These are phyloP conservation scores for Phytophthora colocasiae DNA, from an alignment of 352 stramenopile genomes.

Conservation along the genomic window DNA sequence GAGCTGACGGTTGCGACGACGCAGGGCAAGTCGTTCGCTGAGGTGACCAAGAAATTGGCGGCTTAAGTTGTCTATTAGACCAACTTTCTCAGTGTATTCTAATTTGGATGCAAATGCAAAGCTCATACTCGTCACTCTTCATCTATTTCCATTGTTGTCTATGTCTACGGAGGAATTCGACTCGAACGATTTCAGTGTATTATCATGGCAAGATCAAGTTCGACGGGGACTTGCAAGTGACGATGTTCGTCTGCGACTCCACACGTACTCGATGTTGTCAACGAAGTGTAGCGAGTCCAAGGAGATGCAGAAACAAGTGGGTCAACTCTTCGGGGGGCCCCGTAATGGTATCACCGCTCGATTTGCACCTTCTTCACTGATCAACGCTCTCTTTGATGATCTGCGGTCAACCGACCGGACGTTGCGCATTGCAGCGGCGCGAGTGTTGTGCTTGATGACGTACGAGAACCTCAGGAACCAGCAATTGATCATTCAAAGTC, in stretches of 20 bases:
- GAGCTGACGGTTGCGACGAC: slow-evolving; percentile 77
- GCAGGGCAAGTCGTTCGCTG: slow-evolving; percentile 87
- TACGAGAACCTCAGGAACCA: slow-evolving; percentile 58
- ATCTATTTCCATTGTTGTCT: slow-evolving; percentile 24
- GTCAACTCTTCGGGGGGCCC: slow-evolving; percentile 45
- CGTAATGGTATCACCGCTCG: slow-evolving; percentile 2
- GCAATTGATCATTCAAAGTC: slow-evolving; percentile 25
- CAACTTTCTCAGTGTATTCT: neutral
- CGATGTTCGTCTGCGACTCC: slow-evolving; percentile 41
- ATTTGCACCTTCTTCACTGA: neutral
- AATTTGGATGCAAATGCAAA: slow-evolving; percentile 29
- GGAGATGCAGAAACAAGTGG: slow-evolving; percentile 46
- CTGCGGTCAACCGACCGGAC: slow-evolving; percentile 48
- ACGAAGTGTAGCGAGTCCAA: slow-evolving; percentile 49
- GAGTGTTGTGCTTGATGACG: slow-evolving; percentile 56
- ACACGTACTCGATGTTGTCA: slow-evolving; percentile 41
- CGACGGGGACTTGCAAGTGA: slow-evolving; percentile 30
- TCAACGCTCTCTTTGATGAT: slow-evolving; percentile 41
- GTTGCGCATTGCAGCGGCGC: slow-evolving; percentile 49
- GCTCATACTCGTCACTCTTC: neutral
- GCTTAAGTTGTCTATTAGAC: slow-evolving; percentile 37
- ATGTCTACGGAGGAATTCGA: slow-evolving; percentile 6
- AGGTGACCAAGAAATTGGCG: slow-evolving; percentile 81
- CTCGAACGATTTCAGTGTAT: slow-evolving; percentile 1
- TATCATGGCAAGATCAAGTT: slow-evolving; percentile 22